Percentiles rank a stretch among this genome's conserved stretches.
Conservation (phyloP, 306 rosid genomes). For the Acacia acuminata region DNA sequence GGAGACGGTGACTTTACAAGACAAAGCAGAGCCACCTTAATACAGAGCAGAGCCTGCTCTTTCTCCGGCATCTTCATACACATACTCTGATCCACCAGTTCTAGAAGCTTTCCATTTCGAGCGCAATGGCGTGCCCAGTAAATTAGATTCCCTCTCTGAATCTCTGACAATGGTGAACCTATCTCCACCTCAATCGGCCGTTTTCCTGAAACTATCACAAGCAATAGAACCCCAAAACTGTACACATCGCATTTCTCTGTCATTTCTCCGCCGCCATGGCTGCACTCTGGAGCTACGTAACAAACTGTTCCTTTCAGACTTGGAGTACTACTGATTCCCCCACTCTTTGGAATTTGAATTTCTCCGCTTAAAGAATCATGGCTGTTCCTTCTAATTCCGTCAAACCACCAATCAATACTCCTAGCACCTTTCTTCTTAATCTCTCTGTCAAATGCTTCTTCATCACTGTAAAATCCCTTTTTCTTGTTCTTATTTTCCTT, state of each 20-base stretch:
- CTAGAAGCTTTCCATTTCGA: conserved; percentile 72
- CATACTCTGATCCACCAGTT: conserved; percentile 61
- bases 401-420: conserved; percentile 76
- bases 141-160: conserved; percentile 71
- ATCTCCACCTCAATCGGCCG: conserved; percentile 68
- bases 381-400: conserved; percentile 57
- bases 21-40: conserved; percentile 75
- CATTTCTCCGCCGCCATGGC: conserved; percentile 57
- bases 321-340: conserved; percentile 70
- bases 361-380: conserved; percentile 64
- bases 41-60: conserved; percentile 72
- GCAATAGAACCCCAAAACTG: conserved; percentile 75
- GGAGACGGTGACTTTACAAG: conserved; percentile 64
- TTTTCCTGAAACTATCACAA: conserved; percentile 80
- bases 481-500: conserved; percentile 56
- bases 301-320: conserved; percentile 91
- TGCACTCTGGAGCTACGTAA: conserved; percentile 86
- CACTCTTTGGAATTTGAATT: conserved; percentile 48
- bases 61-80: conserved; percentile 43
- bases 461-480: conserved; percentile 45
- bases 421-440: conserved; percentile 37
- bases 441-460: conserved; percentile 49
- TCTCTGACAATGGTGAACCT: conserved; percentile 67
- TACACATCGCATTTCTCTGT: conserved; percentile 85
- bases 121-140: conserved; percentile 83